Evolutionary conservation across 2,329 filamentous ascomycete genomes (phyloP).

Genomic region (Colletotrichum sp.): DNA sequence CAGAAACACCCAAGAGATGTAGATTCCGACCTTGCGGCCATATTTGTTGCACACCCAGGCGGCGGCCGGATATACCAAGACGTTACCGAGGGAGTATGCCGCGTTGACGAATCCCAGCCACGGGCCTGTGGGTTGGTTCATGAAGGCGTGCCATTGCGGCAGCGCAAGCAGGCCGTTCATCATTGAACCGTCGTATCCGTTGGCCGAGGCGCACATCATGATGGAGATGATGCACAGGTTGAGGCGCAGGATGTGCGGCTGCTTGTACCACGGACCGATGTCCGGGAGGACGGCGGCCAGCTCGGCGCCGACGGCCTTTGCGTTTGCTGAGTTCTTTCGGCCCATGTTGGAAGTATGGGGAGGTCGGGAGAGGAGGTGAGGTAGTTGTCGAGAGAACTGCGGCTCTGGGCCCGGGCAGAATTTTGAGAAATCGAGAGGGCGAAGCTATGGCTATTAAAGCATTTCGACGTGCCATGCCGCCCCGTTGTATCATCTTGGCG

Average conservation of each 20-base stretch:
- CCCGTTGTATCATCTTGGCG: background rate
- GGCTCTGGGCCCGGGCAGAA: background rate
- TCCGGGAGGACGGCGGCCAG: conserved; percentile 40
- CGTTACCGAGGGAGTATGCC: conserved; percentile 42
- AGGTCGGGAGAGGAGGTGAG: background rate
- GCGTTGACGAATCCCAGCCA: conserved; percentile 42
- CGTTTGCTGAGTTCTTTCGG: background rate
- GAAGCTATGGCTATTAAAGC: background rate
- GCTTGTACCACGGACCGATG: conserved; percentile 45
- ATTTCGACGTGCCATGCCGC: background rate
- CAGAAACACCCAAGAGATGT: background rate
- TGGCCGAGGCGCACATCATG: conserved; percentile 38
- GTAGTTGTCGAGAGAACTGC: background rate
- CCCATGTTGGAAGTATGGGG: background rate
- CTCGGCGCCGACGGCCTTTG: conserved; percentile 6
- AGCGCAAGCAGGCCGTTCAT: conserved; percentile 52
- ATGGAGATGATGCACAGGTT: conserved; percentile 42
- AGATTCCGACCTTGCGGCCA: conserved; percentile 15
- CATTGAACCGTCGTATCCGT: conserved; percentile 42
- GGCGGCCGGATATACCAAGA: conserved; percentile 31
- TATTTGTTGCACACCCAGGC: conserved; percentile 34
- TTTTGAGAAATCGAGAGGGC: background rate
- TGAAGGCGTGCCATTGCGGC: conserved; percentile 44
- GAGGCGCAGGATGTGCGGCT: conserved; percentile 45
- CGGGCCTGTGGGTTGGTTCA: conserved; percentile 39